Base-by-base conservation (phyloP, 768 basidiomycete species). In the Russula compacta region DNA sequence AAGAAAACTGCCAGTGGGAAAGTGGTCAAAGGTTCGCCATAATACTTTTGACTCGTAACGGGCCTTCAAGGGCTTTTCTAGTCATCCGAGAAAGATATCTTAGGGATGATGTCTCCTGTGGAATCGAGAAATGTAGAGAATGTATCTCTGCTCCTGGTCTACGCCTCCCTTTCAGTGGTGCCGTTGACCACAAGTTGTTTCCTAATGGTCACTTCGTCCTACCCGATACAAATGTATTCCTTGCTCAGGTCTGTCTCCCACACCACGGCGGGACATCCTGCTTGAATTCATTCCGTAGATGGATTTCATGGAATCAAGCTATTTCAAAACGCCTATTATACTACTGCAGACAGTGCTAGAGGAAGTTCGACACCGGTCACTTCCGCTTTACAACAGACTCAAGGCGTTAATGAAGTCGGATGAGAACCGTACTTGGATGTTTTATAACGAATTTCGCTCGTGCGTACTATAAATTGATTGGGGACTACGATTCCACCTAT, bases 1-100 rank as follows among this genome's bases (percentile, higher is more conserved):
- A 95, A 92, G 73, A 98, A 98, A 75, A 98, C 97, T 0, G 88
- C 90, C 0, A 77, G 83, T 67, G 97, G 97, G 15, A 95, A 94
- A 69, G 92, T 99, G 19, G 83, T 95, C 69, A 97, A 95, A 78
- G 88, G 95, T 92, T 51, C 47, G 78, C 61, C 17, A 38, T 50
- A 7, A 17, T 14, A 19, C 19, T 11, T 51, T 56, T n/a, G n/a
- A 43, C 62, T 58, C 56, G 32, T 53, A 44, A n/a, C 17, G 6
- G 19, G 19, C n/a, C 1, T 33, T 33, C 40, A 40, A 19, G 21
- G 10, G 52, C 24, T 48, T 32, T 15, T 47, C 8, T 35, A 70
- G 97, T 98, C 61, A 77, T 98, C 21, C 82, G 95, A 24, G 95
- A 99, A 75, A 79, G 95, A 64, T 99, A 98, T 73, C 82, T 99